Percentiles rank a stretch among this genome's conserved stretches.
Evolutionary conservation across 1,139 yeast genomes (phyloP).

Genomic region (Debaryomyces coudertii): DNA sequence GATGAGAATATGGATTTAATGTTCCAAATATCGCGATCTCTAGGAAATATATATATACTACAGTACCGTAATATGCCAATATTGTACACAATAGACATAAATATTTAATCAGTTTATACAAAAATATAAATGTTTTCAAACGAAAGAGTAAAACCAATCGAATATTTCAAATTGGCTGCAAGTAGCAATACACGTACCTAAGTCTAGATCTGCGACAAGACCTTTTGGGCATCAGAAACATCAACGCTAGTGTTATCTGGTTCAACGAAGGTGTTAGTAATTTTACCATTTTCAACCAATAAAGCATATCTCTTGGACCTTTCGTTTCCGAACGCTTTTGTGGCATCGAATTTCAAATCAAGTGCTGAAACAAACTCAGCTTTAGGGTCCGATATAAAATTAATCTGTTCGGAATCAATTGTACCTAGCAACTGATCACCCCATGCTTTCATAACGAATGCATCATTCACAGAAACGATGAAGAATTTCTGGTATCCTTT

Average conservation of each 20-base stretch:
- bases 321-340: conserved; percentile 69
- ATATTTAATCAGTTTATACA: background rate
- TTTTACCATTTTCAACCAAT: conserved; percentile 73
- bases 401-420: conserved; percentile 42
- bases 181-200: background rate
- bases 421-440: conserved; percentile 43
- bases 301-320: conserved; percentile 80
- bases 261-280: conserved; percentile 67
- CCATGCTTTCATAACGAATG: conserved; percentile 87
- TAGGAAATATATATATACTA: background rate
- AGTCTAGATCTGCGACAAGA: conserved; percentile 22
- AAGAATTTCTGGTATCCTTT: conserved; percentile 67
- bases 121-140: background rate
- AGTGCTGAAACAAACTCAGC: conserved; percentile 70
- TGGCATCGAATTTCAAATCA: conserved; percentile 71
- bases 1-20: no score
- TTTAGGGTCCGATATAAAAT: conserved; percentile 74
- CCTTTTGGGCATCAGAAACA: conserved; percentile 46
- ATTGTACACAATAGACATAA: background rate
- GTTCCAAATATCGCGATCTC: background rate
- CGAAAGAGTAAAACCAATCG: background rate
- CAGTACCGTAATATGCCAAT: no score
- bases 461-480: conserved; percentile 81
- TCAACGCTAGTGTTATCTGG: conserved; percentile 79
- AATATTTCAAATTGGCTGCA: background rate